These are phyloP conservation scores for Amanita phalloides DNA, from an alignment of 768 basidiomycete species.

Conservation along the genomic window DNA sequence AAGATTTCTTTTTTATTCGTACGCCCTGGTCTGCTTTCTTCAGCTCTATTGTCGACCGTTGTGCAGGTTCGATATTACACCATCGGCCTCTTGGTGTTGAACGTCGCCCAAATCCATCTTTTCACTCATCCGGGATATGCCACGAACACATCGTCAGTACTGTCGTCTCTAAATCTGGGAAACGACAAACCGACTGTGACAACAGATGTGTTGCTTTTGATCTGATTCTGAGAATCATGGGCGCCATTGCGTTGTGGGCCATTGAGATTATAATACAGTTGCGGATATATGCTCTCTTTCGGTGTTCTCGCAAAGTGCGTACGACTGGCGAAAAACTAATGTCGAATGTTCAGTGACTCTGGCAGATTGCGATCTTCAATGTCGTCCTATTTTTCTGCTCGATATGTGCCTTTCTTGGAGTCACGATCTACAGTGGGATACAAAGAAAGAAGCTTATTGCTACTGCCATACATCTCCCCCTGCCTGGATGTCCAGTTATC, in stretches of 20 bases:
- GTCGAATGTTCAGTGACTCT: background rate
- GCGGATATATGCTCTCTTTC: conserved; percentile 31
- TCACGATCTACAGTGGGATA: conserved; percentile 26
- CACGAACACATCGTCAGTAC: conserved; percentile 20
- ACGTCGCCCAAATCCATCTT: background rate
- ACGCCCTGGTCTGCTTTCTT: background rate
- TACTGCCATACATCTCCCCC: conserved; percentile 20
- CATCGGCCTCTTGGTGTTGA: background rate
- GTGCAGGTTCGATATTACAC: background rate
- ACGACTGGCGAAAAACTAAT: background rate
- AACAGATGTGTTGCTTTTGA: conserved; percentile 35
- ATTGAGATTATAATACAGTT: conserved; percentile 40
- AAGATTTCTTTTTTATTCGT: background rate
- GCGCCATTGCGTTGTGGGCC: conserved; percentile 35
- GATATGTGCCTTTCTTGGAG: conserved; percentile 27
- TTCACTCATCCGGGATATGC: conserved; percentile 23
- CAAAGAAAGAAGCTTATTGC: conserved; percentile 25
- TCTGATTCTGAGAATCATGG: conserved; percentile 28
- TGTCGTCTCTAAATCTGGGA: background rate
- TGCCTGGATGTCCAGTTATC: conserved; percentile 30
- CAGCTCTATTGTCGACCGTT: too few relatives aligned
- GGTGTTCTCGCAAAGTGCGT: conserved; percentile 27
- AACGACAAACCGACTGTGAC: background rate
- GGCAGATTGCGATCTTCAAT: conserved; percentile 27
- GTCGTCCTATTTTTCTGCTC: conserved; percentile 27